These are phyloP conservation scores for Phytophthora chlamydospora DNA, from an alignment of 352 stramenopile genomes.

Conservation along the genomic window DNA sequence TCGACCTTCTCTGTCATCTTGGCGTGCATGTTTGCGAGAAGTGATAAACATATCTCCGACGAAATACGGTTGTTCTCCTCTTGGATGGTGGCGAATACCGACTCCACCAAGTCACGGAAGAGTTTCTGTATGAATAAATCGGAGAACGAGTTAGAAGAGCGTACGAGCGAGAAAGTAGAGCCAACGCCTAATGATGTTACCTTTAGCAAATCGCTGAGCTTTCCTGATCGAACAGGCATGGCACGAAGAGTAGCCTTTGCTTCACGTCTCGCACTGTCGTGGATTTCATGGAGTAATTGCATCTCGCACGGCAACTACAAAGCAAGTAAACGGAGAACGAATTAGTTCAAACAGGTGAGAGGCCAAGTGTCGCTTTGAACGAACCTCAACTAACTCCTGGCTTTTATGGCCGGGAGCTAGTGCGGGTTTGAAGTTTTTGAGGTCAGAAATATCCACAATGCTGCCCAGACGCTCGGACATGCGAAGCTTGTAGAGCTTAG, in stretches of 20 bases:
- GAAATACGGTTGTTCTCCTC: slow-evolving; percentile 81
- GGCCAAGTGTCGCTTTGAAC: neutral
- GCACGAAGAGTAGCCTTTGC: slow-evolving; percentile 48
- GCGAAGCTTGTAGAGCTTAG: slow-evolving; percentile 81
- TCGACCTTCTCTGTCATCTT: slow-evolving; percentile 69
- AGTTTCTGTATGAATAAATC: slow-evolving; percentile 57
- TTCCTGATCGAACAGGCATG: slow-evolving; percentile 75
- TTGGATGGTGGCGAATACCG: slow-evolving; percentile 65
- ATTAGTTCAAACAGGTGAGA: no score
- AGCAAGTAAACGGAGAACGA: neutral
- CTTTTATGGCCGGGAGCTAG: slow-evolving; percentile 35
- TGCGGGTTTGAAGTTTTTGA: slow-evolving; percentile 59
- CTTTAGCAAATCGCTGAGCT: slow-evolving; percentile 64
- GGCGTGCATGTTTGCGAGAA: slow-evolving; percentile 62
- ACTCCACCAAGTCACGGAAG: slow-evolving; percentile 77
- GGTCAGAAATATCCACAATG: slow-evolving; percentile 77
- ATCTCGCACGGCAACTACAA: slow-evolving; percentile 71
- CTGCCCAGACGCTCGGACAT: slow-evolving; percentile 71
- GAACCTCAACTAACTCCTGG: slow-evolving; percentile 48
- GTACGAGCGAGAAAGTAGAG: no score
- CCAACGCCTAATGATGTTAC: slow-evolving; percentile 29
- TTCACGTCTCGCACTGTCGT: slow-evolving; percentile 58
- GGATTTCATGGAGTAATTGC: slow-evolving; percentile 50
- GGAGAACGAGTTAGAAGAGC: no score
- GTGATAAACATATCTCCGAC: slow-evolving; percentile 55